Conservation (phyloP, 83 land plant genomes). For the Thuja plicata region DNA sequence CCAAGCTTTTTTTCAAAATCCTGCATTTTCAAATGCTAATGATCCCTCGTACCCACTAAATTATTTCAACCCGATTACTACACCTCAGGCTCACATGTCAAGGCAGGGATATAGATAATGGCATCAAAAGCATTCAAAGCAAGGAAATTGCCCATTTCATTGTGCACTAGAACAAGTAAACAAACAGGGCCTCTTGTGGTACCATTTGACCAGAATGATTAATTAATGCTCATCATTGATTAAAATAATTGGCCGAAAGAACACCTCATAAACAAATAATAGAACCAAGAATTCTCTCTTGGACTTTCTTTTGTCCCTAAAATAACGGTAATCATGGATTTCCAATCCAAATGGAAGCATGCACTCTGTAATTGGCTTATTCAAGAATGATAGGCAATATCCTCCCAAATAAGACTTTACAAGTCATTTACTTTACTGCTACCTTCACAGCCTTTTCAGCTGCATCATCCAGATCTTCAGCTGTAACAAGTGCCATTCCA, state of each 20-base stretch:
- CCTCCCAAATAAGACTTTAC: not conserved
- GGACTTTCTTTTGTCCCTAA: not conserved
- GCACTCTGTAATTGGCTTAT: not conserved
- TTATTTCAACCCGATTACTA: not conserved
- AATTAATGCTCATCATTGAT: not conserved
- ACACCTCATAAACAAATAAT: not conserved
- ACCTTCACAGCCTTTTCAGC: conserved; percentile 96
- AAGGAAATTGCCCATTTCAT: not conserved
- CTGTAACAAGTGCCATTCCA: conserved; percentile 89
- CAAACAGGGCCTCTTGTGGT: not conserved
- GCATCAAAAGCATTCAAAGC: not conserved
- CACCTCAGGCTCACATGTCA: not conserved
- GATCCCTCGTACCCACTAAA: not conserved
- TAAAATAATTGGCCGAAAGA: not conserved
- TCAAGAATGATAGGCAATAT: not conserved
- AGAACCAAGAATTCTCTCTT: conserved; percentile 2
- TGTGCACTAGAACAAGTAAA: not conserved
- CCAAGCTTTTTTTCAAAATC: not conserved
- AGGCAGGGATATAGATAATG: not conserved
- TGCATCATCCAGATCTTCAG: conserved; percentile 98
- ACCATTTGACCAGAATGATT: not conserved
- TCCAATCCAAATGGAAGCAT: not conserved
- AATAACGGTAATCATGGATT: not conserved
- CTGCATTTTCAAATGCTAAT: not conserved
- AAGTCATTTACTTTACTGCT: conserved; percentile 2